These are phyloP conservation scores for Nakazawaea sp. DNA, from an alignment of 805 yeast genomes.

Conservation along the genomic window DNA sequence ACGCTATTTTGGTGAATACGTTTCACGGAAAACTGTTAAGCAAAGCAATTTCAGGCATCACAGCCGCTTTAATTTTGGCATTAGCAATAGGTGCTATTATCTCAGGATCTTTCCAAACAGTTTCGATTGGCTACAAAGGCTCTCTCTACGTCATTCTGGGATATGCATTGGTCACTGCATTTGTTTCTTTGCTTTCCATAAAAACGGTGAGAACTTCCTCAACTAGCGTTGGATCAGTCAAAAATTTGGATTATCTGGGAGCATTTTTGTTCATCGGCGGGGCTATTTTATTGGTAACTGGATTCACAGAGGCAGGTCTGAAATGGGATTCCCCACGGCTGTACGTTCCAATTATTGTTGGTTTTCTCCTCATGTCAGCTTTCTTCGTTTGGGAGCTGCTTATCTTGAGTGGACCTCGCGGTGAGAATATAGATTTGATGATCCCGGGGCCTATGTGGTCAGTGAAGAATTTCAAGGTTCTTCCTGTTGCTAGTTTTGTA, in stretches of 20 bases:
- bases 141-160: conserved; percentile 32
- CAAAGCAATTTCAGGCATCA: conserved; percentile 20
- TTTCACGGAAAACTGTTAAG: conserved; percentile 22
- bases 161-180: conserved; percentile 14
- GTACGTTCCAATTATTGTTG: conserved; percentile 34
- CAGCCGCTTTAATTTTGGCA: conserved; percentile 21
- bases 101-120: conserved; percentile 37
- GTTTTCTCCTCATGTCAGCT: conserved; percentile 22
- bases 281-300: conserved; percentile 30
- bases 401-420: conserved; percentile 4
- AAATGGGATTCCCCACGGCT: conserved; percentile 33
- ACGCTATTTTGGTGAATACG: conserved; percentile 24
- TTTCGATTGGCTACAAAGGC: conserved; percentile 32
- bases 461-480: conserved; percentile 19
- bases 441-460: conserved; percentile 22
- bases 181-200: conserved; percentile 22
- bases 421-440: too few relatives aligned
- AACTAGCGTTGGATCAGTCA: conserved; percentile 15
- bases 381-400: conserved; percentile 25
- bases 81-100: conserved; percentile 33
- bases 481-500: conserved; percentile 12
- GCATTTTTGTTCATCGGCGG: conserved; percentile 26
- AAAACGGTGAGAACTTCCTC: conserved; percentile 21
- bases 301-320: conserved; percentile 38
- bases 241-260: conserved; percentile 30